Base-by-base conservation (phyloP, 2,329 filamentous ascomycete species). In the Thielaviopsis ethacetica region DNA sequence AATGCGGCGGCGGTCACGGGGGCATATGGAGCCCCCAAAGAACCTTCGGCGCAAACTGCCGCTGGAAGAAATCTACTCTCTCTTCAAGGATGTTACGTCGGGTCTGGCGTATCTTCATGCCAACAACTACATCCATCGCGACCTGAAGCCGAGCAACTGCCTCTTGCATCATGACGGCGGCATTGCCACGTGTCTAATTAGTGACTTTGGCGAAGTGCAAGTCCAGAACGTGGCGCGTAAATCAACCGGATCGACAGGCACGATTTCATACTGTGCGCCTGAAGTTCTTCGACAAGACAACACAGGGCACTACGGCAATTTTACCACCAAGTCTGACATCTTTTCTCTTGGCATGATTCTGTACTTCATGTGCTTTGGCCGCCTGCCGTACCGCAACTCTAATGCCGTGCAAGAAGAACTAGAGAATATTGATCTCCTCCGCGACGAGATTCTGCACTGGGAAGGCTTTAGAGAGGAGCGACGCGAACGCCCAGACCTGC, bases 271-370 rank as follows among this genome's bases (percentile, higher is more conserved):
- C 70, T 98, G 93, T 70, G 93, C 93, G 0, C 93, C 93, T 0
- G 93, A 98, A 70, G 94, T 98, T 0, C 74, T 98, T 30, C 83
- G 80, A 56, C 79, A 80, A 64, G 84, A 83, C 59, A 71, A 79
- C 0, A 76, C 75, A 27, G 91, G 91, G 0, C 79, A 79, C 0
- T 91, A 88, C 65, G 90, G 87, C 7, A 95, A 97, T 67, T 98
- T 98, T 66, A 95, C 90, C 0, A 91, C 88, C 26, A 98, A 97
- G 68, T 96, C 91, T 0, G 93, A 98, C 67, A 86, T 98, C n/a
- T 98, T 98, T 70, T 96, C 91, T 0, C 75, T 98, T 0, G 93
- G 93, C 54, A 96, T 98, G 91, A 97, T 97, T 59, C 78, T 98
- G 3, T 95, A 97, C 70, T 98, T 98, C 67, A 86, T 98, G 77